Base-by-base conservation (phyloP, 371 early-diverging fungal genomes). In the Rhizomucor pusillus region DNA sequence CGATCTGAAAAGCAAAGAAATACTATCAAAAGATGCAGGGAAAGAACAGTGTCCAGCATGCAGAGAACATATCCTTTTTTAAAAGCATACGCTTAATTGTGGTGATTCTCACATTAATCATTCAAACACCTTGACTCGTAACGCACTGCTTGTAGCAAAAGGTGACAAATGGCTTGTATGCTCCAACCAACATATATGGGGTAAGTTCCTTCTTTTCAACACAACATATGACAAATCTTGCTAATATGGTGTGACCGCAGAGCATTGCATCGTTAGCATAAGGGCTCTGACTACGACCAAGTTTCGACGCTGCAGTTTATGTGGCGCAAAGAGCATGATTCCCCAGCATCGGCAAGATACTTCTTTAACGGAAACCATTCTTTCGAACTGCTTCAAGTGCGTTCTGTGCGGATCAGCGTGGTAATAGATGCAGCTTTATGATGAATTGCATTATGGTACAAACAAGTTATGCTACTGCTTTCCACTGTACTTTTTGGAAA, bases 401-500 rank as follows among this genome's bases (percentile, higher is more conserved):
- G 22, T 50, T 14, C 1, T 37, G 25, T 50, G 51, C 11, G 51
- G 51, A 22, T 50, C 51, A 22, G 39, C 16, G 1, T 18, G 34
- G 16, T 40, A 22, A 37, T 50, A 40, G 10, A 41, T 11, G 22
- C 19, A 50, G 6, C 36, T 37, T 12, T 37, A 20, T 23, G 13
- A 16, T 20, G 24, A 20, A 46, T 10, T 22, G 24, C 24, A 23
- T 22, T 22, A 46, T 39, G 25, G 23, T 50, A 24, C 35, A 18
- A 2, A 18, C 19, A 14, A 20, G n/a, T 25, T 23, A 1, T 44
- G 20, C 34, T 55, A 55, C 47, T 54, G 39, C 56, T 72, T 67
- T 57, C 63, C 69, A 22, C 68, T 66, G 60, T 70, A 68, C 46
- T 71, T 55, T 47, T 69, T 45, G 14, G 78, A 70, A 23, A 78